Conservation (phyloP, 495 filamentous ascomycete species). For the Recurvomyces mirabilis region DNA sequence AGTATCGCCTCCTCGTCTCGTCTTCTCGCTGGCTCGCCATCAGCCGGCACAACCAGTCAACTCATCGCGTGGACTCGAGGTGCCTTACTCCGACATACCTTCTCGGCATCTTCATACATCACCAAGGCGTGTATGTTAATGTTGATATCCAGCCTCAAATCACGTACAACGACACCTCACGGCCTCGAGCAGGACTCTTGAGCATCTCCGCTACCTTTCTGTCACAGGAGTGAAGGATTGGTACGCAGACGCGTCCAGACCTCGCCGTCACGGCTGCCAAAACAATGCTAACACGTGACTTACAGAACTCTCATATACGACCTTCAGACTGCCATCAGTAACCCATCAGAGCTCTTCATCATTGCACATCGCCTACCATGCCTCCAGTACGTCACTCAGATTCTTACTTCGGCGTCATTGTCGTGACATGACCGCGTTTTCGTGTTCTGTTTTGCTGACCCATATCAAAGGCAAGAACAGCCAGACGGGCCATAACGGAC, state of each 20-base stretch:
- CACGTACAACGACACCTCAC: constrained; percentile 12
- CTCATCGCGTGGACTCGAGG: constrained; percentile 1
- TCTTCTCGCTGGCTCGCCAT: too few relatives aligned
- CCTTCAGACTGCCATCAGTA: too few relatives aligned
- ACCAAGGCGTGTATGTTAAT: constrained; percentile 19
- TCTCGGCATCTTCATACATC: constrained; percentile 1
- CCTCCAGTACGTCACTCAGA: constrained; percentile 19
- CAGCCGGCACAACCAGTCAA: too few relatives aligned
- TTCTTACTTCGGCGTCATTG: not conserved
- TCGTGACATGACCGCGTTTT: not conserved
- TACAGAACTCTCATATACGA: too few relatives aligned
- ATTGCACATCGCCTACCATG: constrained; percentile 11
- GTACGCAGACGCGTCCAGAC: constrained; percentile 11
- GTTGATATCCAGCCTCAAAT: constrained; percentile 6
- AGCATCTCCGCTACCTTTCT: not conserved
- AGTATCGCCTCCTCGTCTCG: not conserved
- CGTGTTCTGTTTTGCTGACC: not conserved
- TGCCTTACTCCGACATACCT: too few relatives aligned
- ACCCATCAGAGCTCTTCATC: too few relatives aligned
- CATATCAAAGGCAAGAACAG: constrained; percentile 39
- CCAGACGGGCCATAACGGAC: constrained; percentile 62
- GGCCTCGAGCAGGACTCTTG: constrained; percentile 10
- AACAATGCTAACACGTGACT: constrained; percentile 13
- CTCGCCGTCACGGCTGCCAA: constrained; percentile 1
- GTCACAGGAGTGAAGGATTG: not conserved